Conservation (phyloP, 2,329 filamentous ascomycete genomes). For the Diaporthe aspalathi region DNA sequence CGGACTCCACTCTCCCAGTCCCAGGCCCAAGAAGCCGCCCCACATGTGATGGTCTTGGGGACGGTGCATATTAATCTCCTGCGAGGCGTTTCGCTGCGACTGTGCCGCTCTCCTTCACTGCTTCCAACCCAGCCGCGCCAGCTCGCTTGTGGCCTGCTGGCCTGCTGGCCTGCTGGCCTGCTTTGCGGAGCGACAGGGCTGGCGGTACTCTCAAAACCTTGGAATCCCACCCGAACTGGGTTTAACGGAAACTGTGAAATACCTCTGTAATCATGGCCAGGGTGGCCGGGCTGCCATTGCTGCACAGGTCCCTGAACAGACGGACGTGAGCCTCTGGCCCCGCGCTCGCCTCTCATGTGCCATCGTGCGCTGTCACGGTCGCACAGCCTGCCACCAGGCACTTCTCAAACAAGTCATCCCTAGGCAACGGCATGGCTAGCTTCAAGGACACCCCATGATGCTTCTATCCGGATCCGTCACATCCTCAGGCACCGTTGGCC, state of each 20-base stretch:
- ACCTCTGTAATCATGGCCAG: neutral
- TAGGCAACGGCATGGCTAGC: neutral
- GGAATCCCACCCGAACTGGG: neutral
- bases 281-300: neutral
- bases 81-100: constrained; percentile 37
- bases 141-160: too few species aligned
- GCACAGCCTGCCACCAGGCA: constrained; percentile 28
- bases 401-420: constrained; percentile 17
- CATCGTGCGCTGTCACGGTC: constrained; percentile 11
- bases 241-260: neutral
- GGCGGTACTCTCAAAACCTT: neutral
- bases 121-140: too few species aligned
- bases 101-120: constrained; percentile 15
- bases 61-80: constrained; percentile 37
- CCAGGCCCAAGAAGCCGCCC: constrained; percentile 22
- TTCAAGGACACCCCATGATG: constrained; percentile 22
- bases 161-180: neutral
- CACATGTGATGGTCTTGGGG: constrained; percentile 35
- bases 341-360: neutral
- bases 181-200: neutral
- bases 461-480: constrained; percentile 22
- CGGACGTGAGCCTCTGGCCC: neutral
- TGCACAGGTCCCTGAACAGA: constrained; percentile 12
- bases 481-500: constrained; percentile 17
- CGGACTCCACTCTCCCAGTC: constrained; percentile 13